A percentile compares a stretch with the other conserved stretches of the same genome.
Conservation (phyloP, 768 basidiomycete genomes). For the Pleurotus eryngii region DNA sequence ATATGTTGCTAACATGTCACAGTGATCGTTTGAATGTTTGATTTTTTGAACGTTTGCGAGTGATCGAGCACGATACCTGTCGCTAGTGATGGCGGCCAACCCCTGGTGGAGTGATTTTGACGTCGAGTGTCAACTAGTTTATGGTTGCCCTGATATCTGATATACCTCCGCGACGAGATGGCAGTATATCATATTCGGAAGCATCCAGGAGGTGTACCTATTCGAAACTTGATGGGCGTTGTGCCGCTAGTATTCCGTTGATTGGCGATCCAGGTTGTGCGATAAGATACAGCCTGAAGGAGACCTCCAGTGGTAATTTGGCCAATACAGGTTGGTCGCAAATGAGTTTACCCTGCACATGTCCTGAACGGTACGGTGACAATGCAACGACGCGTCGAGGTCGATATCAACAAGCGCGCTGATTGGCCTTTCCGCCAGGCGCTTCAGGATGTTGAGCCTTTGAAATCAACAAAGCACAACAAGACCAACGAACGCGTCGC, state of each 20-base stretch:
- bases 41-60: conserved; percentile 1
- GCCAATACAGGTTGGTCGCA: not conserved
- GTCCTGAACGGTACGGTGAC: not conserved
- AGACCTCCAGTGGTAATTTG: too few species aligned
- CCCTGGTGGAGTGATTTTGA: too few species aligned
- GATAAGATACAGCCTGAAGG: too few species aligned
- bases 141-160: not conserved
- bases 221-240: conserved; percentile 3
- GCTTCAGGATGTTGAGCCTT: too few species aligned
- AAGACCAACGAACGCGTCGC: conserved; percentile 10
- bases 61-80: too few species aligned
- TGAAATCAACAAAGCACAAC: not conserved
- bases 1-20: not conserved
- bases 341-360: not conserved
- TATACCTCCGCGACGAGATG: conserved; percentile 1
- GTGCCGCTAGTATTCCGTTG: not conserved
- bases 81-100: too few species aligned
- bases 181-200: conserved; percentile 3
- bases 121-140: too few species aligned
- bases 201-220: conserved; percentile 1
- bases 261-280: too few species aligned
- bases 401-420: too few species aligned
- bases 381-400: not conserved
- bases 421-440: too few species aligned
- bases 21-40: conserved; percentile 6